Evolutionary conservation across 768 basidiomycete genomes (phyloP).

Genomic region (Mycena chlorophos): DNA sequence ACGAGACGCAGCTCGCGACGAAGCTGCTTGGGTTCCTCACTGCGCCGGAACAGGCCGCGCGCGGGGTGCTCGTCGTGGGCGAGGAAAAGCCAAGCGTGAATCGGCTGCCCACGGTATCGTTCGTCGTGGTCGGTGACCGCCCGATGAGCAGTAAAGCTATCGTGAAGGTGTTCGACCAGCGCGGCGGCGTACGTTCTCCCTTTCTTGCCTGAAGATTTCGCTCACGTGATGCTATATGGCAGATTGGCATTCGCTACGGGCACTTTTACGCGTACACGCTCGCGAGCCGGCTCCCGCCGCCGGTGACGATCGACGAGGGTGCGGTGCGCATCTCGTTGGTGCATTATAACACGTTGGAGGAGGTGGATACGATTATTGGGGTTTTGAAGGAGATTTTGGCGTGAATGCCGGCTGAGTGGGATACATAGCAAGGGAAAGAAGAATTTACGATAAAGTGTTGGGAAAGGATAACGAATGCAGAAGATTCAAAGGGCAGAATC

Average conservation of each 20-base stretch:
- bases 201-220: neutral
- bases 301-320: constrained; percentile 60
- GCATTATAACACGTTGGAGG: constrained; percentile 76
- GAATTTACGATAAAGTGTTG: too few species aligned
- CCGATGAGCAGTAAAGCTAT: constrained; percentile 61
- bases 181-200: constrained; percentile 52
- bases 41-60: constrained; percentile 44
- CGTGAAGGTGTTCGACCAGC: constrained; percentile 63
- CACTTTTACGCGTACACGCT: constrained; percentile 78
- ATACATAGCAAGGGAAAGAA: too few species aligned
- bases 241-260: constrained; percentile 80
- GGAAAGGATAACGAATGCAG: too few species aligned
- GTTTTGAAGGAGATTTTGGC: constrained; percentile 53
- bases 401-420: too few species aligned
- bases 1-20: constrained; percentile 61
- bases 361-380: constrained; percentile 61
- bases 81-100: constrained; percentile 43
- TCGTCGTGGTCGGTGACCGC: constrained; percentile 62
- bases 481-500: too few species aligned
- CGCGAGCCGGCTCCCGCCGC: constrained; percentile 52
- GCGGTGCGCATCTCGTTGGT: constrained; percentile 76
- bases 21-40: constrained; percentile 58
- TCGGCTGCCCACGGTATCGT: constrained; percentile 70
- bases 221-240: constrained; percentile 1
- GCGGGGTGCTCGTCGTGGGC: constrained; percentile 72